Evolutionary conservation across 768 basidiomycete genomes (phyloP).

Genomic region (Lactifluus volemus): DNA sequence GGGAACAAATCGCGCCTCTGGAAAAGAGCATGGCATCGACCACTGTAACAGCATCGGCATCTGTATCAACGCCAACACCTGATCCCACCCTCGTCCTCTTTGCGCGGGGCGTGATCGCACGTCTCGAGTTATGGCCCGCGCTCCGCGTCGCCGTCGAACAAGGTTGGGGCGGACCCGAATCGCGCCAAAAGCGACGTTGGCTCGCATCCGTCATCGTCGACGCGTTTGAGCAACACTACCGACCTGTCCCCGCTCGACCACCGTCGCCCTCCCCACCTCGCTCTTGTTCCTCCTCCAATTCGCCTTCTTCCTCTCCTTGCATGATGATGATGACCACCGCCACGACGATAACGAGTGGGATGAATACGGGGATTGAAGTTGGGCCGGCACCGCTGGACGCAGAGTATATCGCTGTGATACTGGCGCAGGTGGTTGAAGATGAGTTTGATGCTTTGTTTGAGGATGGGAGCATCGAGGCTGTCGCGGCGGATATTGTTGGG

Average conservation of each 20-base stretch:
- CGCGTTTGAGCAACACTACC: slow-evolving; percentile 46
- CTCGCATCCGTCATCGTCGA: slow-evolving; percentile 75
- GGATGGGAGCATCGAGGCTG: slow-evolving; percentile 69
- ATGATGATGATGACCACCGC: no score
- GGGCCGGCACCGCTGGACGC: slow-evolving; percentile 38
- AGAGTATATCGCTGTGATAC: slow-evolving; percentile 70
- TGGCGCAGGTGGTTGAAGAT: slow-evolving; percentile 78
- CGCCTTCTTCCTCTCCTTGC: background rate
- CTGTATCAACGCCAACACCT: slow-evolving; percentile 24
- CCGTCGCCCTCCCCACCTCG: slow-evolving; percentile 25
- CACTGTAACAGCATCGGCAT: background rate
- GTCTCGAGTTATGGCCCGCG: slow-evolving; percentile 78
- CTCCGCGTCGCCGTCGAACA: slow-evolving; percentile 81
- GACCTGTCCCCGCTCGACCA: background rate
- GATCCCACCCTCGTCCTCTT: slow-evolving; percentile 56
- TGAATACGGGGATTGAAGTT: background rate
- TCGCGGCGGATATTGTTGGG: slow-evolving; percentile 63
- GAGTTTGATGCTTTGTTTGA: slow-evolving; percentile 83
- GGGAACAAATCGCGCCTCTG: no score
- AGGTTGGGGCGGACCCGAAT: slow-evolving; percentile 77
- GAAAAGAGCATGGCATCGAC: background rate
- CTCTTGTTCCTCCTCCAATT: slow-evolving; percentile 8
- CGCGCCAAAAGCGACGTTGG: slow-evolving; percentile 70
- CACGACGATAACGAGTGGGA: slow-evolving; percentile 15
- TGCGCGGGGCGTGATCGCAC: slow-evolving; percentile 77